Conservation (phyloP, 768 basidiomycete genomes). For the Paxillus involutus region DNA sequence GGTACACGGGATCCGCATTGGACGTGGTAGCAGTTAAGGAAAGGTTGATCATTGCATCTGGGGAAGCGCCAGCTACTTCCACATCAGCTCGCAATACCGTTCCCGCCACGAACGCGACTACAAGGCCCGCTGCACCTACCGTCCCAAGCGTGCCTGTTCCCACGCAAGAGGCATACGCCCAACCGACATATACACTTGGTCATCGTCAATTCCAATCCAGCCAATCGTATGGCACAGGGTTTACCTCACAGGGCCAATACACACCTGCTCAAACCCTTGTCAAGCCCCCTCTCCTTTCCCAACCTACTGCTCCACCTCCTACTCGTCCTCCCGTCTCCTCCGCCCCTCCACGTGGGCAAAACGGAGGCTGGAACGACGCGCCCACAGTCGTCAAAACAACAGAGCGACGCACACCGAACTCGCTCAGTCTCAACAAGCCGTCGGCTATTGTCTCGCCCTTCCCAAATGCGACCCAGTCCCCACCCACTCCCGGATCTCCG, state of each 20-base stretch:
- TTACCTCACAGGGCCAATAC: slow-evolving; percentile 3
- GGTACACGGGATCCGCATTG: slow-evolving; percentile 64
- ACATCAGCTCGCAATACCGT: slow-evolving; percentile 26
- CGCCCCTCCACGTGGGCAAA: slow-evolving; percentile 62
- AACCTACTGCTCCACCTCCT: slow-evolving; percentile 36
- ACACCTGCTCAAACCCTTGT: slow-evolving; percentile 27
- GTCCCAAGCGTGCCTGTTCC: slow-evolving; percentile 31
- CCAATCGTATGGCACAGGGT: background rate
- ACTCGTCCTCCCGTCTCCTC: slow-evolving; percentile 43
- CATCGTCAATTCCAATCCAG: slow-evolving; percentile 15
- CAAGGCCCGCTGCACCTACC: slow-evolving; percentile 28
- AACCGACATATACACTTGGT: slow-evolving; percentile 34
- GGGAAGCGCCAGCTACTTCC: slow-evolving; percentile 17
- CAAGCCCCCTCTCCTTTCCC: slow-evolving; percentile 43
- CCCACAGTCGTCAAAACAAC: slow-evolving; percentile 46
- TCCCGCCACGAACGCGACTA: slow-evolving; percentile 29
- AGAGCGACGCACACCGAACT: slow-evolving; percentile 52
- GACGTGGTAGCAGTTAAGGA: slow-evolving; percentile 46
- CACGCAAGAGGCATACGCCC: slow-evolving; percentile 17
- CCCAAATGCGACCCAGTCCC: slow-evolving; percentile 58
- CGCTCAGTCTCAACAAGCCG: slow-evolving; percentile 51
- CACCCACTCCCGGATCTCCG: slow-evolving; percentile 50
- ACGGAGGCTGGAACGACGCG: slow-evolving; percentile 92
- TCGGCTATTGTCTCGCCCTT: slow-evolving; percentile 86
- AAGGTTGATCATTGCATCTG: slow-evolving; percentile 43